Base-by-base conservation (phyloP, 2,329 filamentous ascomycete genomes). In the Ilyonectria mors-panacis region DNA sequence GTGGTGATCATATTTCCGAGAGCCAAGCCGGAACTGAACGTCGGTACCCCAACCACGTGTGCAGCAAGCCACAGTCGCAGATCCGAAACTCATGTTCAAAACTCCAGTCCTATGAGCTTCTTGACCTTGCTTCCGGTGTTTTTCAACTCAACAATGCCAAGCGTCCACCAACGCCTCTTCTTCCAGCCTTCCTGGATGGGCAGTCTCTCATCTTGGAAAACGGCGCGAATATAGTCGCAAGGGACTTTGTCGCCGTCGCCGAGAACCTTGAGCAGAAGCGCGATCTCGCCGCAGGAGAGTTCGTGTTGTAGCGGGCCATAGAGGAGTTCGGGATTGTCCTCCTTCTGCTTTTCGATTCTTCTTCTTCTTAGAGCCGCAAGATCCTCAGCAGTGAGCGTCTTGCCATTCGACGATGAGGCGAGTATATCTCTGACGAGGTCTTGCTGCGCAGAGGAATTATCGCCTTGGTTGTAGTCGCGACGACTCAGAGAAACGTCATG, bases 401-500 rank as follows among this genome's bases (percentile, higher is more conserved):
- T 68, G 9, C 71, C 73, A 37, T 74, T 68, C 2, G 72, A 71
- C 8, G 73, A 75, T 3, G 63, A 63, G 6, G 68, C 66, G 9
- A 75, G 26, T 6, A 75, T 65, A 26, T 67, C 71, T 0, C 67
- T 35, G 13, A 74, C 51, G 9, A 75, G 70, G 6, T 75, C 70
- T n/a, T 58, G 56, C 42, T 75, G 71, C 12, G 47, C 30, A 15
- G 53, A 47, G 9, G 60, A 39, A n/a, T 70, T 73, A 28, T 75
- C 73, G 6, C 71, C 71, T 42, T 75, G 71, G n/a, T 65, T 39
- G 19, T 63, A 59, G 45, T 74, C 73, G 15, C 51, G 73, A 3
- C 73, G 73, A 8, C 73, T 75, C 37, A 75, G 62, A 15, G 73
- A 75, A 47, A 75, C 59, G 23, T 75, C 73, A 17, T 75, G 73